phyloP scores from a whole-genome alignment of 768 basidiomycete genomes.

The Boletus vermiculosoides region DNA sequence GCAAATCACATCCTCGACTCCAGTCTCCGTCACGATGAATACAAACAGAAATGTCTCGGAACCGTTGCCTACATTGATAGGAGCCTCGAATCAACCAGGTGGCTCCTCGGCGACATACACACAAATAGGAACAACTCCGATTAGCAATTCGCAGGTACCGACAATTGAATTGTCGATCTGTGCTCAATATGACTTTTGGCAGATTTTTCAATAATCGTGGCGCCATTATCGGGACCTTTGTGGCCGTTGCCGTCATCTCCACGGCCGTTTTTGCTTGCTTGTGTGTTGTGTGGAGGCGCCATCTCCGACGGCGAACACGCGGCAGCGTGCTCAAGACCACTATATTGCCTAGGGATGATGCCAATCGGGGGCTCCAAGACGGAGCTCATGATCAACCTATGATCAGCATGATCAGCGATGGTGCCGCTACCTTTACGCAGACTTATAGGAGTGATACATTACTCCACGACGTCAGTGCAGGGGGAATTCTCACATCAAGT shows the following conservation, averaged over 20 bases:
- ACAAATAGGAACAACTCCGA: constrained; percentile 33
- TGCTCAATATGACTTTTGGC: constrained; percentile 5
- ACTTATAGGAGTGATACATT: constrained; percentile 2
- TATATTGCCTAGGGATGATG: constrained; percentile 31
- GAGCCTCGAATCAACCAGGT: constrained; percentile 44
- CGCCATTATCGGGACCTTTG: constrained; percentile 73
- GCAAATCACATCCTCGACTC: constrained; percentile 40
- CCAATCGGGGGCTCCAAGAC: constrained; percentile 1
- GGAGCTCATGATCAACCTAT: constrained; percentile 40
- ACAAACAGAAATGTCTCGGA: constrained; percentile 39
- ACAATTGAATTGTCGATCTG: background rate
- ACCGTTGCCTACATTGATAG: constrained; percentile 45
- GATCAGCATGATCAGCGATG: constrained; percentile 12
- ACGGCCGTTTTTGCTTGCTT: constrained; percentile 45
- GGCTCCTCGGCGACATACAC: constrained; percentile 49
- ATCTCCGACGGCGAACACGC: constrained; percentile 27
- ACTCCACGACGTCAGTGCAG: background rate
- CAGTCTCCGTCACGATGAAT: constrained; percentile 39
- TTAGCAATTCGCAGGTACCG: constrained; percentile 28
- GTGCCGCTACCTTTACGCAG: constrained; percentile 7
- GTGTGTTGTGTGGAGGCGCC: constrained; percentile 37
- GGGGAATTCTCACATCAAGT: background rate
- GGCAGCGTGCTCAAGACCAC: constrained; percentile 38
- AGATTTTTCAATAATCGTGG: constrained; percentile 68
- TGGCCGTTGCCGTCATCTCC: constrained; percentile 58